Evolutionary conservation across 441 rosid genomes (phyloP).

Genomic region (Biscutella laevigata): DNA sequence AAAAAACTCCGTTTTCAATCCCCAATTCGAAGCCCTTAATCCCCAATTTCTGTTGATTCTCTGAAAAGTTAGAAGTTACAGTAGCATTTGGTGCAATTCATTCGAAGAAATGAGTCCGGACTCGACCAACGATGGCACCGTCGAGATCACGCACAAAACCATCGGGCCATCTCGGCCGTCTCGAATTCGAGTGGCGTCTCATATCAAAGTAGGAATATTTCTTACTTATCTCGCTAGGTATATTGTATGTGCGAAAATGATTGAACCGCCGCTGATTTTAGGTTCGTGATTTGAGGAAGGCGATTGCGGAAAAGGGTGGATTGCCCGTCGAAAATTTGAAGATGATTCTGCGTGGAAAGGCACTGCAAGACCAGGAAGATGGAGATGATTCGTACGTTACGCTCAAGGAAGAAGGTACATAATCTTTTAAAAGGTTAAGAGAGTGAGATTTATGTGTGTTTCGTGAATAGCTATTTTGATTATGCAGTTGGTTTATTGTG

Average conservation of each 20-base stretch:
- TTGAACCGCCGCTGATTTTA: constrained; percentile 18
- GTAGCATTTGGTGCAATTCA: not conserved
- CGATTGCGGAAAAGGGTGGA: constrained; percentile 44
- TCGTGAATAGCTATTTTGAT: not conserved
- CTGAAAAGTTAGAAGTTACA: not conserved
- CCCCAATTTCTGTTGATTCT: constrained; percentile 2
- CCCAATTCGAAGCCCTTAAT: constrained; percentile 15
- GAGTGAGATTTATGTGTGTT: not conserved
- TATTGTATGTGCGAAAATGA: not conserved
- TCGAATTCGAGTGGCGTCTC: constrained; percentile 51
- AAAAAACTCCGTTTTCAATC: constrained; percentile 4
- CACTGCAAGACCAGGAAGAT: constrained; percentile 50
- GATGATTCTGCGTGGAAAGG: constrained; percentile 62
- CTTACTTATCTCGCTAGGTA: not conserved
- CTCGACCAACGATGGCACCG: constrained; percentile 26
- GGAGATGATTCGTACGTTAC: constrained; percentile 42
- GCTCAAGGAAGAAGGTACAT: constrained; percentile 44
- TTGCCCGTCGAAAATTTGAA: constrained; percentile 53
- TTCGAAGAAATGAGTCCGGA: constrained; percentile 17
- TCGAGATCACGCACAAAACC: constrained; percentile 59
- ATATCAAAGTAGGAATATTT: constrained; percentile 33
- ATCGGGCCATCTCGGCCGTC: constrained; percentile 74
- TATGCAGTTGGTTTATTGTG: constrained; percentile 6
- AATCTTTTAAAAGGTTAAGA: not conserved
- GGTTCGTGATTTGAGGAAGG: constrained; percentile 62